These are phyloP conservation scores for Ceratobasidium sp. DNA, from an alignment of 1,284 basidiomycete species.

Conservation along the genomic window DNA sequence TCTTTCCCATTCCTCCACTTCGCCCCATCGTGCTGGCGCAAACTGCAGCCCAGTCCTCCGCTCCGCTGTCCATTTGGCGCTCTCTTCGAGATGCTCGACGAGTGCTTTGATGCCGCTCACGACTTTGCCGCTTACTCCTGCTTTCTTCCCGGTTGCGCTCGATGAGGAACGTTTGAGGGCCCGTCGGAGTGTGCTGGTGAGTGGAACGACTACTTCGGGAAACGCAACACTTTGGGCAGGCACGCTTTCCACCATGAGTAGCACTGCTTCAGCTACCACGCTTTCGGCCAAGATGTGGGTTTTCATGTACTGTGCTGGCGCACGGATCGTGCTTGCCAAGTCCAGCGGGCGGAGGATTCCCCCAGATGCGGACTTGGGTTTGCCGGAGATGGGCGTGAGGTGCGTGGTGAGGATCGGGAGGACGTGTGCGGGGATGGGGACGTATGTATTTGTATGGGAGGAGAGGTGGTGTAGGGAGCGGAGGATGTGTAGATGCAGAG, in stretches of 20 bases:
- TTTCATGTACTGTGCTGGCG: constrained; percentile 88
- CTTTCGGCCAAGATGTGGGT: constrained; percentile 89
- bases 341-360: constrained; percentile 80
- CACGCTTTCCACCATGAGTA: constrained; percentile 79
- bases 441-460: constrained; percentile 84
- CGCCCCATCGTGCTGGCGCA: constrained; percentile 72
- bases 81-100: constrained; percentile 86
- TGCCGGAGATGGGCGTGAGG: constrained; percentile 70
- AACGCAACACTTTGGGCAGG: constrained; percentile 71
- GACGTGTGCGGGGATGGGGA: constrained; percentile 87
- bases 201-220: constrained; percentile 91
- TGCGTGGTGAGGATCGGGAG: constrained; percentile 87
- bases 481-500: constrained; percentile 79
- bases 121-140: constrained; percentile 62
- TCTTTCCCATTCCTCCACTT: constrained; percentile 79
- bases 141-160: constrained; percentile 54
- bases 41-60: constrained; percentile 76
- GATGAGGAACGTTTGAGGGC: constrained; percentile 66
- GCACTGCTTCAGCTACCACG: constrained; percentile 83
- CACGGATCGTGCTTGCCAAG: constrained; percentile 87
- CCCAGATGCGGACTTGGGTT: constrained; percentile 83
- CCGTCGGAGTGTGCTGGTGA: constrained; percentile 77
- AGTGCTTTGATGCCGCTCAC: constrained; percentile 73
- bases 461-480: constrained; percentile 78
- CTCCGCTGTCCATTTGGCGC: constrained; percentile 78